Percentiles rank a stretch among this genome's conserved stretches.
These are phyloP conservation scores for Glaciozyma antarctica DNA, from an alignment of 768 basidiomycete species.

Conservation along the genomic window DNA sequence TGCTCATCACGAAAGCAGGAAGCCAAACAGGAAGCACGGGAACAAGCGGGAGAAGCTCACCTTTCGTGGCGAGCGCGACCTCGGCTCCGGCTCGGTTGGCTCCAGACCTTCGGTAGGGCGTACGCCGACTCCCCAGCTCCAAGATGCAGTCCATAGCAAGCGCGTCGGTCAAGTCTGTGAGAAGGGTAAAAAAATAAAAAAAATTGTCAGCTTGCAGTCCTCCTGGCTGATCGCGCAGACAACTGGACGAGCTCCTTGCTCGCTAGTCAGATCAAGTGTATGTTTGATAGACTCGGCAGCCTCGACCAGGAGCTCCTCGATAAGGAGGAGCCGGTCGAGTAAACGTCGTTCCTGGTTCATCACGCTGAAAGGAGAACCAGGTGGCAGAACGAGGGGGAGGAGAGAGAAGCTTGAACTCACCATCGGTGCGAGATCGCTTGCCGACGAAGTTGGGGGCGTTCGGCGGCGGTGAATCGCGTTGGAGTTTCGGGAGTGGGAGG, in stretches of 20 bases:
- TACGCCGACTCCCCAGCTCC: not conserved
- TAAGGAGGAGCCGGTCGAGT: not conserved
- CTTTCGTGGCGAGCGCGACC: not conserved
- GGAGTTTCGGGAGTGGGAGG: too few relatives aligned
- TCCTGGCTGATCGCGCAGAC: not conserved
- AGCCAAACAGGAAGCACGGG: not conserved
- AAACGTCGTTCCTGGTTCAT: not conserved
- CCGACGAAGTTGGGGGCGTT: too few relatives aligned
- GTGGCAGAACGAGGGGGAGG: not conserved
- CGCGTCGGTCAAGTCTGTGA: not conserved
- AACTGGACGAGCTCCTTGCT: not conserved
- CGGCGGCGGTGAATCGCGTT: too few relatives aligned
- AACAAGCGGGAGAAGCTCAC: not conserved
- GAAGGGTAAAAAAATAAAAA: not conserved
- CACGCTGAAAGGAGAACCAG: not conserved
- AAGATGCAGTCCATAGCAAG: not conserved
- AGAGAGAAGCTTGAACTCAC: too few relatives aligned
- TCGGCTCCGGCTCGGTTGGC: not conserved
- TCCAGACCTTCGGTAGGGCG: not conserved
- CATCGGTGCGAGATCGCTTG: too few relatives aligned
- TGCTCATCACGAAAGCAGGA: not conserved
- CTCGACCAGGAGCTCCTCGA: not conserved
- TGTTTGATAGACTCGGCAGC: not conserved
- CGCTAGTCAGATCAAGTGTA: slow-evolving; percentile 6
- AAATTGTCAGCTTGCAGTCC: not conserved